Evolutionary conservation across 2,329 filamentous ascomycete genomes (phyloP).

Genomic region (Aureobasidium subglaciale): DNA sequence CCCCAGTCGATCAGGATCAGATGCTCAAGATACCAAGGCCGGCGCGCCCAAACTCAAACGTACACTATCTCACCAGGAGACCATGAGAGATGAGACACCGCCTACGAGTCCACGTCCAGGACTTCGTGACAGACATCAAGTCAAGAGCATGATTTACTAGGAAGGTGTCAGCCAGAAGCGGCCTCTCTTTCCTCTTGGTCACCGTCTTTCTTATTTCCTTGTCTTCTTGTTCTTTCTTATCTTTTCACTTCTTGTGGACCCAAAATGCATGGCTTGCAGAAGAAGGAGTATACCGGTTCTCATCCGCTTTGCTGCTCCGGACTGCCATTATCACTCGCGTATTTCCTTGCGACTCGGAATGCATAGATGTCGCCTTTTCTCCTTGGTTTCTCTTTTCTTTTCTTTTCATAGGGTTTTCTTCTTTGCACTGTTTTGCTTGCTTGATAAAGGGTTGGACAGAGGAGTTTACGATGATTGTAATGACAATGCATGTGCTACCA

Average conservation of each 20-base stretch:
- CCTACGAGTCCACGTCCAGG: slow-evolving; percentile 25
- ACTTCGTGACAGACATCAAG: slow-evolving; percentile 27
- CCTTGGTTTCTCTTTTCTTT: not conserved
- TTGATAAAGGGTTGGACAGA: not conserved
- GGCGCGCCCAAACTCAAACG: slow-evolving; percentile 17
- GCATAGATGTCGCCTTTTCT: not conserved
- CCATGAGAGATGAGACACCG: slow-evolving; percentile 25
- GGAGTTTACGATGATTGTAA: slow-evolving; percentile 7
- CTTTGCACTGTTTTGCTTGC: not conserved
- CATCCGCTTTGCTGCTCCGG: too few relatives aligned
- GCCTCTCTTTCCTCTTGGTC: not conserved
- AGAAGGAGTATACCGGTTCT: too few relatives aligned
- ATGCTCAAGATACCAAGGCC: slow-evolving; percentile 19
- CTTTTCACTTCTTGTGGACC: not conserved
- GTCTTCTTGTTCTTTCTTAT: not conserved
- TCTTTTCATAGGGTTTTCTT: not conserved
- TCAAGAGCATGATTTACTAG: slow-evolving; percentile 34
- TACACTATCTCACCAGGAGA: slow-evolving; percentile 17
- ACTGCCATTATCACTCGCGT: too few relatives aligned
- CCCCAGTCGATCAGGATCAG: slow-evolving; percentile 21
- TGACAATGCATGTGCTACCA: slow-evolving; percentile 6
- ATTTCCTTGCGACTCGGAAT: not conserved
- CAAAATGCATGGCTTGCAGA: not conserved
- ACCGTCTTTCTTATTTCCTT: not conserved
- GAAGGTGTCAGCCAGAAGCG: not conserved